Evolutionary conservation across 23 red algal species (phyloP).

Genomic region (Gracilaria domingensis): DNA sequence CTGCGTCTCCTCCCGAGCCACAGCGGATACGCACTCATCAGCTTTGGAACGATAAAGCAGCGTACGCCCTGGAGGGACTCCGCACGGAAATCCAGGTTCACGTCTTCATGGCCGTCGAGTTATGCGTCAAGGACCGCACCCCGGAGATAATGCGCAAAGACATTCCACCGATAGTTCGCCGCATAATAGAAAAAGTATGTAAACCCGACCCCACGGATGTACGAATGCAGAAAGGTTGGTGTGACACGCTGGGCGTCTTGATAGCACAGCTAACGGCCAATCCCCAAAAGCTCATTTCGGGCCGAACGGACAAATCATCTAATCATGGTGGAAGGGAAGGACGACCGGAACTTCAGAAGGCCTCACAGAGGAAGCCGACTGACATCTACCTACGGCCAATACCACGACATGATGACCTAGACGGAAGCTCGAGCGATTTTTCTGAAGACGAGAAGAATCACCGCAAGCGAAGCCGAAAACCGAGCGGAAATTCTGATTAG

Average conservation of each 20-base stretch:
- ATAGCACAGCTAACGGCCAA: neutral
- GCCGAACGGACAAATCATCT: neutral
- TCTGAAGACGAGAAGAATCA: neutral
- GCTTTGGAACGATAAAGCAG: too few relatives aligned
- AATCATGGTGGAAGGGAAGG: neutral
- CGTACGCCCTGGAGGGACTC: too few relatives aligned
- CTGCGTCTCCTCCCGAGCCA: too few relatives aligned
- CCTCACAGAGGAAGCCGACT: neutral
- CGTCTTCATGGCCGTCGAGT: too few relatives aligned
- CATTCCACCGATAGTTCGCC: too few relatives aligned
- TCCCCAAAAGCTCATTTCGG: neutral
- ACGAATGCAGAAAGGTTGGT: too few relatives aligned
- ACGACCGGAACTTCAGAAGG: neutral
- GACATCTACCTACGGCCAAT: neutral
- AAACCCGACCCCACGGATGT: neutral
- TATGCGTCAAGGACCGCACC: too few relatives aligned
- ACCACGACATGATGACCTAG: neutral
- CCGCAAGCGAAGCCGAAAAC: neutral
- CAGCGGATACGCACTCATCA: too few relatives aligned
- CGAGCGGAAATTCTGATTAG: neutral
- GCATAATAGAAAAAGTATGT: too few relatives aligned
- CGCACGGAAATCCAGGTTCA: too few relatives aligned
- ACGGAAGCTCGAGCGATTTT: neutral
- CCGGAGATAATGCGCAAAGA: too few relatives aligned
- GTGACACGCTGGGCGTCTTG: neutral